These are phyloP conservation scores for Trametes sp. DNA, from an alignment of 1,284 basidiomycete species.

Conservation along the genomic window DNA sequence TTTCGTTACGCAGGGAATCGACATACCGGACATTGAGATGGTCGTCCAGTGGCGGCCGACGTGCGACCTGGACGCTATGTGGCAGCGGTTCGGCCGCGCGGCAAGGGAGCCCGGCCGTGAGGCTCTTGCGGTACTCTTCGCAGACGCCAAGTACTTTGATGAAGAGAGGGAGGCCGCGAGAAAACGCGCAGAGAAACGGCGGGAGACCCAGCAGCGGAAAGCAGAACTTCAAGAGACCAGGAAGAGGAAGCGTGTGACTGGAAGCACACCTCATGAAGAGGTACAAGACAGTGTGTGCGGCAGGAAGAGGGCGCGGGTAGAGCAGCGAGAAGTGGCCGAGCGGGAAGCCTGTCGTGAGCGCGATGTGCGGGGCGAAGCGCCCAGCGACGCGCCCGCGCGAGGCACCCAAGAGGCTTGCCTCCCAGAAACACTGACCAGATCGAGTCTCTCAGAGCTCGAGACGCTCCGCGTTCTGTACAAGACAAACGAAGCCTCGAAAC, in stretches of 20 bases:
- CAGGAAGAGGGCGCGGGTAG: neutral
- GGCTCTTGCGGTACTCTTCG: slow-evolving; percentile 27
- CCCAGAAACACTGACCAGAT: too few relatives aligned
- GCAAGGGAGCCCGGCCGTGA: slow-evolving; percentile 15
- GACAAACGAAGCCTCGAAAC: neutral
- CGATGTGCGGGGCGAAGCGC: too few relatives aligned
- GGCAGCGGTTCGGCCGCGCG: slow-evolving; percentile 34
- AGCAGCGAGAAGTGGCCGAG: too few relatives aligned
- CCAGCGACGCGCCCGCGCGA: too few relatives aligned
- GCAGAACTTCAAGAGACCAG: neutral
- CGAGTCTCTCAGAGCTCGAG: too few relatives aligned
- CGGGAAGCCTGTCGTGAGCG: too few relatives aligned
- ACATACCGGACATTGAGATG: slow-evolving; percentile 43
- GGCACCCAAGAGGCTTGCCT: too few relatives aligned
- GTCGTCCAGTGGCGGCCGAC: slow-evolving; percentile 43
- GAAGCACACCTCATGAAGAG: neutral
- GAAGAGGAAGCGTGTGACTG: slow-evolving; percentile 2
- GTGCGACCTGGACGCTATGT: slow-evolving; percentile 23
- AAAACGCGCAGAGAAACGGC: slow-evolving; percentile 10
- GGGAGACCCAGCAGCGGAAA: slow-evolving; percentile 1
- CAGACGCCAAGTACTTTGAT: slow-evolving; percentile 28
- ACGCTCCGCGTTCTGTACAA: neutral
- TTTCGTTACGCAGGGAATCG: slow-evolving; percentile 47
- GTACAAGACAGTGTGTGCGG: neutral
- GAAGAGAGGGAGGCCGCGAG: slow-evolving; percentile 11